Conservation (phyloP, 306 rosid genomes). For the Cucurbita pepo region DNA sequence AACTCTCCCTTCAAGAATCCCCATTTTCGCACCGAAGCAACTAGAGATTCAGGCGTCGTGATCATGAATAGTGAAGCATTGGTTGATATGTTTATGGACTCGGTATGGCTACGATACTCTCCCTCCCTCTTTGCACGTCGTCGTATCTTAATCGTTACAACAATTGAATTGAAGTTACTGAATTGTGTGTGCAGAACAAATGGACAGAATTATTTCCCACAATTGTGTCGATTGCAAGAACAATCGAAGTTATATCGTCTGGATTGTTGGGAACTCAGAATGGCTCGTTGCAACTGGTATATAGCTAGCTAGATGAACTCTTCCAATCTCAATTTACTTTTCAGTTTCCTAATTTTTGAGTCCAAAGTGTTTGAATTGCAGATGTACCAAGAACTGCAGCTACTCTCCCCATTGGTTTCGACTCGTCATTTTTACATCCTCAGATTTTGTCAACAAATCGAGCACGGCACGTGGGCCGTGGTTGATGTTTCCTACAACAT, state of each 20-base stretch:
- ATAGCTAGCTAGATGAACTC: not conserved
- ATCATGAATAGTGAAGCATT: slow-evolving; percentile 59
- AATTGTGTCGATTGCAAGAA: slow-evolving; percentile 62
- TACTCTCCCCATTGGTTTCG: slow-evolving; percentile 69
- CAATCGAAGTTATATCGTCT: slow-evolving; percentile 61
- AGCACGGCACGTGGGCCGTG: slow-evolving; percentile 74
- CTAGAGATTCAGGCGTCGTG: slow-evolving; percentile 65
- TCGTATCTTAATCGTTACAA: not conserved
- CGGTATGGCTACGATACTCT: slow-evolving; percentile 18
- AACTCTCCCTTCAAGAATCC: slow-evolving; percentile 46
- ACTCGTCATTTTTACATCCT: slow-evolving; percentile 69
- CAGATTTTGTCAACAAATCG: slow-evolving; percentile 77
- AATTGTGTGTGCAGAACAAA: slow-evolving; percentile 46
- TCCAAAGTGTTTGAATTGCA: slow-evolving; percentile 8
- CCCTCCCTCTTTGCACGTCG: not conserved
- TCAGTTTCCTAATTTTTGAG: not conserved
- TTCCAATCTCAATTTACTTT: not conserved
- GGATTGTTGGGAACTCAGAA: slow-evolving; percentile 60
- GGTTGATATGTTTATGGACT: slow-evolving; percentile 77
- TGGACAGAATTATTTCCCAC: slow-evolving; percentile 75
- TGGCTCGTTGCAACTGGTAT: slow-evolving; percentile 72
- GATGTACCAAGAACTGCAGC: slow-evolving; percentile 81
- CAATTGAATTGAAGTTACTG: not conserved
- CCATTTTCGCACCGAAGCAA: slow-evolving; percentile 45
- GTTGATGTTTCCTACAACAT: slow-evolving; percentile 68